Conservation (phyloP, 169 alveolate genomes). For the Pseudocohnilembus persalinus region DNA sequence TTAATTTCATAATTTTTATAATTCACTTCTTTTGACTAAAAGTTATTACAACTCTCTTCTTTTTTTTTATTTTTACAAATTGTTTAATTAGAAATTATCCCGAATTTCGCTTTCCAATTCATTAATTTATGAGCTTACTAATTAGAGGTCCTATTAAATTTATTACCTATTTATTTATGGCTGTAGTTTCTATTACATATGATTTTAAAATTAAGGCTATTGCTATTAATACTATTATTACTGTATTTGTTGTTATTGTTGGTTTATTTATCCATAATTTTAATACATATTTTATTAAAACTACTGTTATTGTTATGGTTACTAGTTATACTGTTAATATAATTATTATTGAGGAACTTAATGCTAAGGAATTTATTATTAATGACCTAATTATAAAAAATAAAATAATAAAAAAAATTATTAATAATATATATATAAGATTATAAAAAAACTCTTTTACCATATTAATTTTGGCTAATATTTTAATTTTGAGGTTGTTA, state of each 20-base stretch:
- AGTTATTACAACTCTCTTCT: not conserved
- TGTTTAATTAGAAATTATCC: not conserved
- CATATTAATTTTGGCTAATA: too few relatives aligned
- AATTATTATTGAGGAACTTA: too few relatives aligned
- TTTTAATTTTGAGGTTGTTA: too few relatives aligned
- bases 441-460: too few relatives aligned
- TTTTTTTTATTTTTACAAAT: too few relatives aligned
- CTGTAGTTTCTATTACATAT: not conserved
- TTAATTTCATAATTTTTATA: too few relatives aligned
- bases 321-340: not conserved
- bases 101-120: not conserved
- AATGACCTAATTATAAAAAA: too few relatives aligned
- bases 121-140: too few relatives aligned
- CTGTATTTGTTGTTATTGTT: not conserved
- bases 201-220: not conserved
- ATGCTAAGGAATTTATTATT: too few relatives aligned
- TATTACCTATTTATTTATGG: not conserved
- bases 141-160: not conserved
- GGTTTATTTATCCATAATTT: not conserved
- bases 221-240: too few relatives aligned
- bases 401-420: too few relatives aligned
- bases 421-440: too few relatives aligned
- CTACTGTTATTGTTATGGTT: not conserved
- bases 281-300: not conserved
- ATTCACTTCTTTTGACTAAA: not conserved